These are phyloP conservation scores for Phytophthora idaei DNA, from an alignment of 352 stramenopile species.

Conservation along the genomic window DNA sequence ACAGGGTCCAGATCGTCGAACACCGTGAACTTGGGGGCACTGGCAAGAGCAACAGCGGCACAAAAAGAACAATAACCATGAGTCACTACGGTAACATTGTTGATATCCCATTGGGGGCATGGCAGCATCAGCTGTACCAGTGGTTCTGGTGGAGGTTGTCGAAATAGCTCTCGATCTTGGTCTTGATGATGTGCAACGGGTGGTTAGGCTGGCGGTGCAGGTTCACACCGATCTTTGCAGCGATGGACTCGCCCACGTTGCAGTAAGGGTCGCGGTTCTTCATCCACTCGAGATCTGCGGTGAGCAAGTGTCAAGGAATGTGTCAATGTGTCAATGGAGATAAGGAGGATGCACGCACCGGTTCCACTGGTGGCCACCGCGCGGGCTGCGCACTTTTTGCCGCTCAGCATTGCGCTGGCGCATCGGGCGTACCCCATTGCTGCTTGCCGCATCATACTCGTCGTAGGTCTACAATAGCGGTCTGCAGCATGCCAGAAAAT, in stretches of 20 bases:
- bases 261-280: constrained; percentile 83
- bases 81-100: not conserved
- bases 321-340: constrained; percentile 15
- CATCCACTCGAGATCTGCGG: constrained; percentile 76
- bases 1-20: constrained; percentile 90
- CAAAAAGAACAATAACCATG: constrained; percentile 7
- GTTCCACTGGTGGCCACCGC: constrained; percentile 17
- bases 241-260: constrained; percentile 88
- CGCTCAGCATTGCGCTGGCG: constrained; percentile 11
- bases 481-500: constrained; percentile 9
- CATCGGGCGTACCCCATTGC: constrained; percentile 20
- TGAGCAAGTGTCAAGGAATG: not conserved
- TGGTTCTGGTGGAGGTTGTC: constrained; percentile 67
- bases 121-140: constrained; percentile 35
- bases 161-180: constrained; percentile 92
- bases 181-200: constrained; percentile 94
- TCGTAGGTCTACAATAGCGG: not conserved
- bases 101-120: not conserved
- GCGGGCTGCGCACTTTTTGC: constrained; percentile 2
- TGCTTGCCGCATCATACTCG: constrained; percentile 31
- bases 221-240: constrained; percentile 89
- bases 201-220: constrained; percentile 87
- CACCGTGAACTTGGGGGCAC: constrained; percentile 76
- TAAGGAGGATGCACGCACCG: constrained; percentile 1
- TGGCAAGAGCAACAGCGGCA: constrained; percentile 20